Base-by-base conservation (phyloP, 1,139 yeast genomes). In the Hemisphaericaspora lyxosophila region DNA sequence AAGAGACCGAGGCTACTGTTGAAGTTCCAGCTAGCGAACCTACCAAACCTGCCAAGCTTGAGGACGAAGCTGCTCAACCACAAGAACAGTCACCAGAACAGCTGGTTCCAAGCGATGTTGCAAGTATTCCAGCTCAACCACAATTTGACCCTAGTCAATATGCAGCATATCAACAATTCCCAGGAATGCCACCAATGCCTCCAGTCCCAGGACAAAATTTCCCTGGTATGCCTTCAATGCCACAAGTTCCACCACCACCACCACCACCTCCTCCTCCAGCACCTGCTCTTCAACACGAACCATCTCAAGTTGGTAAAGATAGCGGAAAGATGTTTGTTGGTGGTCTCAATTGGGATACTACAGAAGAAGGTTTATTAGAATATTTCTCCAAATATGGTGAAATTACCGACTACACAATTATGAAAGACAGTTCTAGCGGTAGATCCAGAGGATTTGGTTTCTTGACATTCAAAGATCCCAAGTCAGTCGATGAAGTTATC, bases 301-400 rank as follows among this genome's bases (percentile, higher is more conserved):
- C 70, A 12, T 68, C 75, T 9, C 63, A 57, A 39, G 51, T 70
- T 46, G 75, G 75, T 9, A 62, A 57, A 40, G 75, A 67, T 35
- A 76, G 78, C 45, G 96, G 97, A 41, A 92, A 92, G 59, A 89
- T 94, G 97, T 92, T 92, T 59, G 82, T 92, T 60, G 99, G 99
- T 48, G 99, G 99, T 37, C 79, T 92, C 51, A 94, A 92, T 55
- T 92, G 98, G 98, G 98, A 92, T 56, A 92, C 99, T 20, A 84
- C 95, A 7, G 98, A 92, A 55, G 96, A 82, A 43, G 78, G 80
- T 19, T 63, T 92, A 60, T 82, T 78, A 46, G 82, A 81, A 42
- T 92, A 92, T 62, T 92, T 92, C 60, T 73, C 84, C 38, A 85
- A 92, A 61, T 92, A 80, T 60, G 99, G 99, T 50, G 94, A 85